Evolutionary conservation across 2,329 filamentous ascomycete genomes (phyloP).

Genomic region (Tolypocladium tundrense): DNA sequence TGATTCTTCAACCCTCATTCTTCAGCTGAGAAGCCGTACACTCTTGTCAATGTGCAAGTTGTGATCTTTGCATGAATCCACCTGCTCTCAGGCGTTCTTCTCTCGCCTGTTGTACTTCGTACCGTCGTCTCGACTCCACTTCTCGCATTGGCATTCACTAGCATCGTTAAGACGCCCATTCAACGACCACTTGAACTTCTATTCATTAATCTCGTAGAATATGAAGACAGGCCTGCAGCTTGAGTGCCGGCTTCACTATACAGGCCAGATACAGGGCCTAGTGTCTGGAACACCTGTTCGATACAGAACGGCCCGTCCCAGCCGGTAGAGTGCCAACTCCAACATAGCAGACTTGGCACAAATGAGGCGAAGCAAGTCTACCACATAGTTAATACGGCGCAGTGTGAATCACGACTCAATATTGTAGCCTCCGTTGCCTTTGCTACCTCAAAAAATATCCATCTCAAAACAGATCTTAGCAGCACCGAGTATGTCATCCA

Average conservation of each 20-base stretch:
- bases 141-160: not conserved
- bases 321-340: not conserved
- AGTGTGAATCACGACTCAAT: not conserved
- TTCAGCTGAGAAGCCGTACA: not conserved
- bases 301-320: not conserved
- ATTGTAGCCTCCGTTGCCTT: conserved; percentile 13
- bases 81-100: too few relatives aligned
- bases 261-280: not conserved
- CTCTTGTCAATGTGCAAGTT: too few relatives aligned
- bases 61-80: too few relatives aligned
- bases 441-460: conserved; percentile 8
- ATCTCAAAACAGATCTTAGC: conserved; percentile 11
- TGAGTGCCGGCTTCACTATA: not conserved
- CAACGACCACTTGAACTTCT: too few relatives aligned
- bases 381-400: not conserved
- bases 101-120: not conserved
- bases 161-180: not conserved
- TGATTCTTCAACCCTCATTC: not conserved
- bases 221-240: not conserved
- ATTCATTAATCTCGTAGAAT: too few relatives aligned
- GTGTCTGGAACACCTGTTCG: not conserved
- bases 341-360: not conserved
- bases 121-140: not conserved
- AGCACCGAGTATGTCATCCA: conserved; percentile 15
- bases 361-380: not conserved